Evolutionary conservation across 225 moss, liverwort and hornwort genomes (phyloP), one percentile per base, ranked within the genome.

Genomic region (Pseudisothecium myosuroides): DNA sequence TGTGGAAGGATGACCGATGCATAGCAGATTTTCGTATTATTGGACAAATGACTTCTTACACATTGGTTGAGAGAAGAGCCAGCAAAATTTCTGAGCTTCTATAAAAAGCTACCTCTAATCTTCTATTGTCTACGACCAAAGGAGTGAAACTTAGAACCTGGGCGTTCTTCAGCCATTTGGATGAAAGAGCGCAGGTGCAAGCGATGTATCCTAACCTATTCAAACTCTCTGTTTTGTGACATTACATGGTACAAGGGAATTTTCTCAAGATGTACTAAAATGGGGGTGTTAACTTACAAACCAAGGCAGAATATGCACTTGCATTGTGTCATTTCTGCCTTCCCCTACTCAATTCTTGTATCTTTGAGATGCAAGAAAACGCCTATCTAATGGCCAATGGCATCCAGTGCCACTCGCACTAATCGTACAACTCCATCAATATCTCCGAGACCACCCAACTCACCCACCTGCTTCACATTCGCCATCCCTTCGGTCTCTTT

Each of bases 341-440:
- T 90, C 90, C 93, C 92, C 84, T 92, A 86, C 89, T 93, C 85
- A 81, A 87, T 80, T 92, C 89, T 84, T 91, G 92, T 55, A 89
- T 91, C 90, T 90, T 94, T 87, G 52, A 90, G 89, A 89, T 85
- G 52, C 91, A 92, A 92, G 78, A 88, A 86, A 81, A 68, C 81
- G 85, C 89, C 86, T 90, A 88, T 88, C 82, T 90, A 90, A 90
- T 95, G 95, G 77, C 95, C 95, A 86, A 95, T 95, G 85, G 93
- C 92, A 61, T 95, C 95, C 78, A 95, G 89, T 83, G 95, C 95
- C 92, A 93, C 93, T 41, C 92, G 91, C 76, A 95, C 93, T 91
- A 95, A 93, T 91, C 92, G 93, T 92, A 95, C 95, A 93, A 95
- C 93, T 89, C 90, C 93, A 89, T 92, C 90, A 91, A 95, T 93